Base-by-base conservation (phyloP, 2,329 filamentous ascomycete species). In the Talaromyces sp. region DNA sequence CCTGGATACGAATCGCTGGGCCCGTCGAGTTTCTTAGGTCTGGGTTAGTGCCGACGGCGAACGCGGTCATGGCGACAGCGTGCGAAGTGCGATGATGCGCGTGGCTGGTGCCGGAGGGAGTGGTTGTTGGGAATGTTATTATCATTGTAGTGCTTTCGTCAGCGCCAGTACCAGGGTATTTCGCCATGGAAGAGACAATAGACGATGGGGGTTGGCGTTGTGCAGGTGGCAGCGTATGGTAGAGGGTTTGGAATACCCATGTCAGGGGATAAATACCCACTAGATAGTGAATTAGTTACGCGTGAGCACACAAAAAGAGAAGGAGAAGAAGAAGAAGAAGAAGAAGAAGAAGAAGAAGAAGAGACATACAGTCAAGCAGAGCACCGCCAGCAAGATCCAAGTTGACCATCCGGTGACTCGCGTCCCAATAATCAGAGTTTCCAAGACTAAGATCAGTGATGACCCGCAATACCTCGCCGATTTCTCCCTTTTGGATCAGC, bases 201-300 rank as follows among this genome's bases (percentile, higher is more conserved):
- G 80, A 82, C 12, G 71, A 74, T 5, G 92, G 92, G 0, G 83
- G 71, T 73, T 91, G 84, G 68, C 91, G 89, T 59, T 84, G 74
- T 8, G 78, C 73, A 33, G 73, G 82, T 1, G 87, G 83, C 70
- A 93, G 89, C 3, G 89, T 86, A 74, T 92, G 90, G 78, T 96
- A 96, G 33, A 96, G 83, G 54, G 89, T 89, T 77, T 96, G 91
- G 83, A 94, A 96, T 55, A 95, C 84, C 92, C 92, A 96, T 34
- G 91, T 96, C 64, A 96, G 78, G 55, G 90, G 86, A 79, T 96
- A 96, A 75, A 96, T 89, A 64, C 92, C 92, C 61, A 96, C 76
- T 78, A 55, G 14, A 54, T 71, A 57, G 42, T 28, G 5, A 44
- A 33, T 60, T 28, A 57, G 59, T 28, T 27, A 23, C 23, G 18